Evolutionary conservation across 805 yeast species (phyloP).

Genomic region (Candida oleophila): DNA sequence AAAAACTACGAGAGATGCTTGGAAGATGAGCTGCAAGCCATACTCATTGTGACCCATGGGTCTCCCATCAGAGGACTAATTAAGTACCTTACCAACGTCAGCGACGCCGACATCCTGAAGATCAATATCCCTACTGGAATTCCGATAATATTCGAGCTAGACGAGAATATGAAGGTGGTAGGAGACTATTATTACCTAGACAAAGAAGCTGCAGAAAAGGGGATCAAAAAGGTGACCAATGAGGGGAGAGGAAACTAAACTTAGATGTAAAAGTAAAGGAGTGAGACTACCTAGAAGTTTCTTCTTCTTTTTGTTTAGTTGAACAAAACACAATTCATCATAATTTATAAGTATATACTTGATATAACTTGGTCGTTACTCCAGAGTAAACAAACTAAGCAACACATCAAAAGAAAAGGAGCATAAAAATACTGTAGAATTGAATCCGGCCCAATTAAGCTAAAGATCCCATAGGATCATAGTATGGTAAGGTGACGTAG

Average conservation of each 20-base stretch:
- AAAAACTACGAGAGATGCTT: conserved; percentile 17
- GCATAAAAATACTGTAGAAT: not conserved
- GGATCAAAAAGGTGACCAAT: conserved; percentile 34
- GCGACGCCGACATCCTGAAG: conserved; percentile 36
- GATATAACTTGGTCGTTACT: not conserved
- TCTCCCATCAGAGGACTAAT: conserved; percentile 41
- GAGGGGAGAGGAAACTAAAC: conserved; percentile 16
- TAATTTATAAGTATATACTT: not conserved
- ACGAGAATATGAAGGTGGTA: conserved; percentile 25
- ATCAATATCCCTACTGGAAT: conserved; percentile 46
- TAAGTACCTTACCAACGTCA: conserved; percentile 33
- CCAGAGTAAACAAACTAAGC: not conserved
- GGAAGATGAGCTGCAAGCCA: conserved; percentile 21
- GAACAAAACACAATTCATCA: too few relatives aligned
- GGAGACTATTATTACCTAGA: conserved; percentile 39
- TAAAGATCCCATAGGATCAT: conserved; percentile 45
- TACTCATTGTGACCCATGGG: conserved; percentile 43
- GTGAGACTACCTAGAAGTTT: too few relatives aligned
- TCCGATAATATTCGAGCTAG: conserved; percentile 42
- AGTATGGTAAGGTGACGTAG: conserved; percentile 34
- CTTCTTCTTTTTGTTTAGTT: too few relatives aligned
- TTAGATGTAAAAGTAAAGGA: not conserved
- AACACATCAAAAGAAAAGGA: not conserved
- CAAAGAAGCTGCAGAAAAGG: conserved; percentile 36
- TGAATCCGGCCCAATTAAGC: conserved; percentile 20